Conservation (phyloP, 164 flowering plant species). For the Warburgia ugandensis region DNA sequence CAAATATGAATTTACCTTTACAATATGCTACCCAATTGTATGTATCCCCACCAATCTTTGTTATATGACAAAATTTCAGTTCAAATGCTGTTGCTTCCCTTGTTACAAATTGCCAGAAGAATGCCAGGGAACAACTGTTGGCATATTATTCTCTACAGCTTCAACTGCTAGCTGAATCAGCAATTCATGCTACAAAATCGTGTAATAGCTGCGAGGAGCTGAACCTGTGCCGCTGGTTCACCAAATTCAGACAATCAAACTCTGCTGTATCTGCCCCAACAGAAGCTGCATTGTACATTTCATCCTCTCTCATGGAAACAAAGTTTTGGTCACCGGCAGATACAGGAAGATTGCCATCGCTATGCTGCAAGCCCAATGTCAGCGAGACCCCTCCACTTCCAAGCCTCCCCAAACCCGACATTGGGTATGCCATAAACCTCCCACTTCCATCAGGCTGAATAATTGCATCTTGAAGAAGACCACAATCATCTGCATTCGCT, state of each 20-base stretch:
- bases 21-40: constrained; percentile 15
- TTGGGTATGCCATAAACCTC: constrained; percentile 50
- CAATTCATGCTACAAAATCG: constrained; percentile 72
- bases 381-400: constrained; percentile 62
- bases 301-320: constrained; percentile 43
- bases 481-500: constrained; percentile 25
- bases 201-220: constrained; percentile 54
- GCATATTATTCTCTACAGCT: constrained; percentile 15
- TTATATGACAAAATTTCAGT: constrained; percentile 35
- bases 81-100: constrained; percentile 10
- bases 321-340: constrained; percentile 39
- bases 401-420: constrained; percentile 62
- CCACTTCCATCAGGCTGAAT: constrained; percentile 33
- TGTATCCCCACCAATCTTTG: constrained; percentile 29
- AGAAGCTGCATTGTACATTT: constrained; percentile 40
- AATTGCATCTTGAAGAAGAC: constrained; percentile 34
- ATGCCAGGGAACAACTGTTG: constrained; percentile 4
- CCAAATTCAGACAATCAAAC: constrained; percentile 50
- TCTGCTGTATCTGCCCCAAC: constrained; percentile 39
- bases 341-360: constrained; percentile 55
- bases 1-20: too few relatives aligned
- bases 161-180: constrained; percentile 3
- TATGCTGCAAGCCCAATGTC: constrained; percentile 77
- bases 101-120: constrained; percentile 8
- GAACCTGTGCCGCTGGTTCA: constrained; percentile 48